Conservation (phyloP, 345 rosid genomes). For the Ailanthus altissimus region DNA sequence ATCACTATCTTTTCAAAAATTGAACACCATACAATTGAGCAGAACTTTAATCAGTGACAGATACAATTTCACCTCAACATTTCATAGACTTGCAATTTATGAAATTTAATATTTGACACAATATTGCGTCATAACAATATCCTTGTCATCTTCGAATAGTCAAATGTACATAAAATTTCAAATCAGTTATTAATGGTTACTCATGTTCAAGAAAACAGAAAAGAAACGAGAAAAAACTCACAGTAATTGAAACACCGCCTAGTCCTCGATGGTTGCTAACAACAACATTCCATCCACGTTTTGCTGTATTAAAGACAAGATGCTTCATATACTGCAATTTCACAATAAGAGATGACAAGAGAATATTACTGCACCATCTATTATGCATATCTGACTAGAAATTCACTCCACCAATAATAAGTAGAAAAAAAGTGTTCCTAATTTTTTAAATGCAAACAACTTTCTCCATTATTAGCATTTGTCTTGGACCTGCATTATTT, state of each 20-base stretch:
- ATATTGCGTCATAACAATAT: too few species aligned
- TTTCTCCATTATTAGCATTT: slow-evolving; percentile 1
- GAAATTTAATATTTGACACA: too few species aligned
- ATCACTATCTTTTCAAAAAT: too few species aligned
- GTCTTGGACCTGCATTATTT: background rate
- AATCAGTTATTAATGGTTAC: background rate
- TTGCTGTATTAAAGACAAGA: slow-evolving; percentile 61
- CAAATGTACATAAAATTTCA: too few species aligned
- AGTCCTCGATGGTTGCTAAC: slow-evolving; percentile 88
- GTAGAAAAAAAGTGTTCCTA: background rate
- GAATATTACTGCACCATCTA: background rate
- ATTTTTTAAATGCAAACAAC: background rate
- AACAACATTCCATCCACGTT: slow-evolving; percentile 80
- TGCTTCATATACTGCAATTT: slow-evolving; percentile 77
- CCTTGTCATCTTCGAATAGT: too few species aligned
- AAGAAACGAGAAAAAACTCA: slow-evolving; percentile 41
- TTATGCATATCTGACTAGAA: background rate
- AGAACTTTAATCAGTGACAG: too few species aligned
- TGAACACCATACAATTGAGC: too few species aligned
- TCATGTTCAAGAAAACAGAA: background rate
- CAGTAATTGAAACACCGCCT: slow-evolving; percentile 88
- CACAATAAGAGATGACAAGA: slow-evolving; percentile 8
- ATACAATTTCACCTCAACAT: too few species aligned
- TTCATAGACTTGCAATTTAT: too few species aligned
- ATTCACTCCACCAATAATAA: background rate